phyloP scores from a whole-genome alignment of 306 rosid genomes.

The Pyrus bretschneideri region DNA sequence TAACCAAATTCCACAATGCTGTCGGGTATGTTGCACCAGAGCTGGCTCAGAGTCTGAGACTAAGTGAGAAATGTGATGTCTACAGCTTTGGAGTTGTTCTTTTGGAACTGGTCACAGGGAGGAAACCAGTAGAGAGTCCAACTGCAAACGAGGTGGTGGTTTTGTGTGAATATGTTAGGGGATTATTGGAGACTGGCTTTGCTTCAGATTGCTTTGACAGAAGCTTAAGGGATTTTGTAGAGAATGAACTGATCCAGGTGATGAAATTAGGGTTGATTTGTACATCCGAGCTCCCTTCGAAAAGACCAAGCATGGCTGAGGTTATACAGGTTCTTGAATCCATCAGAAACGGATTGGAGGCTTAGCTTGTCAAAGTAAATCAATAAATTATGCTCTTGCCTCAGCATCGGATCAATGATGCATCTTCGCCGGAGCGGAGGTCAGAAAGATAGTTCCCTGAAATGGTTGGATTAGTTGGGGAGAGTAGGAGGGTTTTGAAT shows the following conservation, averaged over 20 bases:
- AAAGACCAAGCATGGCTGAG: constrained; percentile 98
- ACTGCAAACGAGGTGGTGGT: constrained; percentile 68
- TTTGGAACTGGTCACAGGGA: constrained; percentile 88
- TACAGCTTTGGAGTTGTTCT: constrained; percentile 93
- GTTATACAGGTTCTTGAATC: constrained; percentile 97
- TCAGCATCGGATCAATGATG: constrained; percentile 18
- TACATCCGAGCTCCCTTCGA: constrained; percentile 77
- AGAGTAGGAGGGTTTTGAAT: constrained; percentile 10
- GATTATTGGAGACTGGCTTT: constrained; percentile 60
- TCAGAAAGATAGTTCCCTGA: constrained; percentile 9
- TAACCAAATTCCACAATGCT: constrained; percentile 72
- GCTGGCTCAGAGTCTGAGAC: constrained; percentile 80
- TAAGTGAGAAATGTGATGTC: constrained; percentile 90
- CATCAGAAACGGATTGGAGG: constrained; percentile 74
- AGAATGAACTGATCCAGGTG: constrained; percentile 85
- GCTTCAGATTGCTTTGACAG: constrained; percentile 83
- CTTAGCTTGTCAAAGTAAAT: constrained; percentile 19
- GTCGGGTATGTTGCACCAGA: constrained; percentile 98
- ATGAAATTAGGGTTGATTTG: constrained; percentile 88
- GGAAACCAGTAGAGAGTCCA: constrained; percentile 97
- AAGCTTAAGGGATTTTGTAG: constrained; percentile 63
- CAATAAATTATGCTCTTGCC: not conserved
- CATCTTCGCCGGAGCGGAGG: constrained; percentile 16
- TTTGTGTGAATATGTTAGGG: constrained; percentile 85
- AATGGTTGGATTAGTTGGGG: constrained; percentile 17